Conservation (phyloP, 441 rosid species). For the Aquilaria agallochum region DNA sequence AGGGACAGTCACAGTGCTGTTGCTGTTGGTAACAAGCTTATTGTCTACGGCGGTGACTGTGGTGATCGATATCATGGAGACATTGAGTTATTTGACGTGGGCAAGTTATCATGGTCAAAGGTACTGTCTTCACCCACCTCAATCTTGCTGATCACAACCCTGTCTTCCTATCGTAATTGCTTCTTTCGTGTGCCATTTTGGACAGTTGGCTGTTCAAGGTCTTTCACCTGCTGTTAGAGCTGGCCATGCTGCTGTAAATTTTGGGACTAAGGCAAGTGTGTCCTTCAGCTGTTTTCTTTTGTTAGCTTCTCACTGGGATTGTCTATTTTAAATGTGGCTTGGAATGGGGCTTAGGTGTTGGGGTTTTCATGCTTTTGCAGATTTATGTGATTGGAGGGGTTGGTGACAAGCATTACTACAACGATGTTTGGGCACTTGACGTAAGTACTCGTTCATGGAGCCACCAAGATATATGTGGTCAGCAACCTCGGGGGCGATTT, state of each 20-base stretch:
- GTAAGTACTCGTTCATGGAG: conserved; percentile 39
- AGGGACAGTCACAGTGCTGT: conserved; percentile 71
- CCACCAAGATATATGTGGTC: conserved; percentile 44
- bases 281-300: conserved; percentile 1
- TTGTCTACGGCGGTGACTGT: conserved; percentile 71
- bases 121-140: conserved; percentile 21
- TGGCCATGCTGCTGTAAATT: conserved; percentile 60
- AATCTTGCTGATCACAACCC: background rate
- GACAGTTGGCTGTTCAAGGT: conserved; percentile 52
- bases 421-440: conserved; percentile 68
- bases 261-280: conserved; percentile 52
- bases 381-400: conserved; percentile 68
- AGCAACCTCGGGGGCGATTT: conserved; percentile 72
- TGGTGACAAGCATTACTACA: conserved; percentile 65
- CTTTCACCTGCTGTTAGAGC: conserved; percentile 62
- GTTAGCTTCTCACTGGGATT: conserved; percentile 1
- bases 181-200: conserved; percentile 8
- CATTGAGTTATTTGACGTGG: conserved; percentile 51
- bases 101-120: conserved; percentile 55
- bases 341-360: background rate
- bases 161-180: background rate
- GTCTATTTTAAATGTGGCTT: too few species aligned
- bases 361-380: conserved; percentile 26
- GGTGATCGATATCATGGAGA: conserved; percentile 68
- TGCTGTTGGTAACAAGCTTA: conserved; percentile 39